Conservation (phyloP, 2,329 filamentous ascomycete genomes). For the Botrytis pseudocinerea region DNA sequence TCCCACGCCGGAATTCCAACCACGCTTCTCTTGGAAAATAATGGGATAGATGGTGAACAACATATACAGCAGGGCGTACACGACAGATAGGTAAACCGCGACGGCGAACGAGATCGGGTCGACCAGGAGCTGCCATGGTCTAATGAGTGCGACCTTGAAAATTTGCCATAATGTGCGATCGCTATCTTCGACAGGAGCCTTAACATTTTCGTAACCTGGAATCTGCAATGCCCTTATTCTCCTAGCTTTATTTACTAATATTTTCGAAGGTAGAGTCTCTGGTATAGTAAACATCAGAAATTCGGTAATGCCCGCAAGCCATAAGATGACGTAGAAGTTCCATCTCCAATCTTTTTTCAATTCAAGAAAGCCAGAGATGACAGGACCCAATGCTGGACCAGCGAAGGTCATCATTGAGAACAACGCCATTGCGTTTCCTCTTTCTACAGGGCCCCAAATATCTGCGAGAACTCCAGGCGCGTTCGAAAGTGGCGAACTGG, state of each 20-base stretch:
- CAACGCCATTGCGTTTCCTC: constrained; percentile 60
- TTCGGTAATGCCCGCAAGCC: constrained; percentile 45
- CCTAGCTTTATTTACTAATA: constrained; percentile 55
- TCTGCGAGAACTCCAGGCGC: constrained; percentile 63
- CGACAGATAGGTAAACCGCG: constrained; percentile 72
- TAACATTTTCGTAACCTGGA: constrained; percentile 53
- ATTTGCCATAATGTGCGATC: constrained; percentile 45
- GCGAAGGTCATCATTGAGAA: constrained; percentile 65
- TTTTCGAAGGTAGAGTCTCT: constrained; percentile 54
- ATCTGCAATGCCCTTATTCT: constrained; percentile 52
- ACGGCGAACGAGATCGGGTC: constrained; percentile 86
- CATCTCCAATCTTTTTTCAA: constrained; percentile 55
- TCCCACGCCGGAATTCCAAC: constrained; percentile 51
- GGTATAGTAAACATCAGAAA: constrained; percentile 58
- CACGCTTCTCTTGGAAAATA: constrained; percentile 43
- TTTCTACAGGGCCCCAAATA: constrained; percentile 55
- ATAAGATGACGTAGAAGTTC: constrained; percentile 52
- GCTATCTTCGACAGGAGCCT: constrained; percentile 64
- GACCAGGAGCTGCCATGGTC: constrained; percentile 88
- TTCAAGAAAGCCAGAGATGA: constrained; percentile 58
- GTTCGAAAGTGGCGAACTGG: constrained; percentile 61
- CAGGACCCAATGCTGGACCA: constrained; percentile 50
- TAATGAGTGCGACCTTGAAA: constrained; percentile 81
- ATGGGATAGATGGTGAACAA: constrained; percentile 40
- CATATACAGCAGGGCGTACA: constrained; percentile 39